A percentile compares a stretch with the other conserved stretches of the same genome.
Evolutionary conservation across 768 basidiomycete genomes (phyloP).

Genomic region (Tricholoma flavovirens): DNA sequence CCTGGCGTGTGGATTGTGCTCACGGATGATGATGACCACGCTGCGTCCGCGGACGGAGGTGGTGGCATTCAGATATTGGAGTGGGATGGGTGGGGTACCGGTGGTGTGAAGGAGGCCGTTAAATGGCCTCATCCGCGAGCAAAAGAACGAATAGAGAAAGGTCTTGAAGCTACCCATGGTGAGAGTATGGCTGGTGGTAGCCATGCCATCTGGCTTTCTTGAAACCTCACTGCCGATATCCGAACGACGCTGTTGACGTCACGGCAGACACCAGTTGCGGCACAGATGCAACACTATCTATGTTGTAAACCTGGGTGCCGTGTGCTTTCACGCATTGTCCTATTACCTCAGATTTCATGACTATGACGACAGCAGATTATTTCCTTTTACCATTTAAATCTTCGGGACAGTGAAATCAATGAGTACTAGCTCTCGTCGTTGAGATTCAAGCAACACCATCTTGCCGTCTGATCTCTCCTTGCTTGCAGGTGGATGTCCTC

Average conservation of each 20-base stretch:
- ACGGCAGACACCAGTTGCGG: too few relatives aligned
- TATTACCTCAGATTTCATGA: too few relatives aligned
- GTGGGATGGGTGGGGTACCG: slow-evolving; percentile 41
- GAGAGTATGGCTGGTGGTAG: slow-evolving; percentile 38
- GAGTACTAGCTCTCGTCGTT: too few relatives aligned
- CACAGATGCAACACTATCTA: too few relatives aligned
- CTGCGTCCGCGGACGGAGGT: slow-evolving; percentile 18
- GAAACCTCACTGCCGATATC: neutral
- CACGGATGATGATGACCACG: slow-evolving; percentile 41
- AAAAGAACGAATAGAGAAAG: slow-evolving; percentile 2
- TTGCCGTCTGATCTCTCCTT: too few relatives aligned
- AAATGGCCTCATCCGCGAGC: slow-evolving; percentile 30
- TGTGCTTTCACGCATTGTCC: too few relatives aligned
- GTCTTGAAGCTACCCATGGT: slow-evolving; percentile 1
- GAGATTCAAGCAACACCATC: too few relatives aligned
- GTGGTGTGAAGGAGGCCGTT: slow-evolving; percentile 34
- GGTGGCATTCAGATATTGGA: slow-evolving; percentile 42
- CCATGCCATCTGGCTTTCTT: slow-evolving; percentile 46
- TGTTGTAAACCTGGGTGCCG: too few relatives aligned
- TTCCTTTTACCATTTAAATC: too few relatives aligned
- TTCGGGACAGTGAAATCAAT: too few relatives aligned
- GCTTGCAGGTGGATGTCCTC: too few relatives aligned
- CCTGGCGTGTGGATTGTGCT: slow-evolving; percentile 42
- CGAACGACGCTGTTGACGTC: neutral
- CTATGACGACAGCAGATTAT: too few relatives aligned